Percentiles rank a stretch among this genome's conserved stretches.
phyloP scores from a whole-genome alignment of 1,284 basidiomycete genomes.

The Schizopora paradoxa region DNA sequence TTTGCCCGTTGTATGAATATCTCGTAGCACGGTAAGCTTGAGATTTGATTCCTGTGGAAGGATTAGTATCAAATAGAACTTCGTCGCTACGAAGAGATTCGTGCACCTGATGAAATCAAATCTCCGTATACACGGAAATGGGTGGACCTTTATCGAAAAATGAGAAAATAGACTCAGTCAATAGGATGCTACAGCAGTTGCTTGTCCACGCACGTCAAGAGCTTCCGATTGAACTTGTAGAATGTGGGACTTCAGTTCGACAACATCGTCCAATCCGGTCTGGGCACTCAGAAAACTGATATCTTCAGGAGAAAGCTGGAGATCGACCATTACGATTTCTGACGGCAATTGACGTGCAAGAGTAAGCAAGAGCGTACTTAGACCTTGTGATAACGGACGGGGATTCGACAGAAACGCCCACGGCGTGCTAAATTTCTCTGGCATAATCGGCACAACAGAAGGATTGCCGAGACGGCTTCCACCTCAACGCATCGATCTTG shows the following conservation, averaged over 20 bases:
- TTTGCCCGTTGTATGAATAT: conserved; percentile 25
- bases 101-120: conserved; percentile 14
- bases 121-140: conserved; percentile 15
- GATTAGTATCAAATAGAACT: not conserved
- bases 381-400: too few relatives aligned
- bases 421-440: too few relatives aligned
- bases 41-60: conserved; percentile 23
- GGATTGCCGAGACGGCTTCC: too few relatives aligned
- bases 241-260: conserved; percentile 15
- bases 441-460: too few relatives aligned
- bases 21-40: conserved; percentile 21
- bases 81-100: not conserved
- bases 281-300: conserved; percentile 16
- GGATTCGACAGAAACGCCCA: too few relatives aligned
- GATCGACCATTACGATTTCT: too few relatives aligned
- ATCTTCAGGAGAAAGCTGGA: conserved; percentile 7
- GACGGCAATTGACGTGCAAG: too few relatives aligned
- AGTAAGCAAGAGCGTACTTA: too few relatives aligned
- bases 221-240: conserved; percentile 37
- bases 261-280: conserved; percentile 15
- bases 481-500: too few relatives aligned
- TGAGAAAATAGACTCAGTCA: too few relatives aligned
- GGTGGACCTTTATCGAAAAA: conserved; percentile 18
- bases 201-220: conserved; percentile 29
- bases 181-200: not conserved